phyloP scores from a whole-genome alignment of 306 rosid species.

The Trichosanthes truncata region DNA sequence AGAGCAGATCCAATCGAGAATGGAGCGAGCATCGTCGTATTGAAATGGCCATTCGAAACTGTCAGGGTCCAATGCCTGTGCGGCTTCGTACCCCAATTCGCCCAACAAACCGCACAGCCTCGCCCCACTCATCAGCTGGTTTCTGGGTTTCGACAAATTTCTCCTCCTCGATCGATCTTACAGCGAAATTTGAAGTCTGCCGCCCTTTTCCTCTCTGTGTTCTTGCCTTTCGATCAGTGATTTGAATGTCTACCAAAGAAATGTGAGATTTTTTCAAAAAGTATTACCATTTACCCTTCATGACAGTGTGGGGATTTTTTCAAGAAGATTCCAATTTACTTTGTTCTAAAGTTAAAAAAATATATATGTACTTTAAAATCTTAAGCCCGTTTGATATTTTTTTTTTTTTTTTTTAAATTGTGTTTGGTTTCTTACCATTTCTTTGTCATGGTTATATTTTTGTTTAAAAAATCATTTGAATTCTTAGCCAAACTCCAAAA shows the following conservation, averaged over 20 bases:
- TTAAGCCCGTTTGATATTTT: no score
- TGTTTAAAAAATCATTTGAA: no score
- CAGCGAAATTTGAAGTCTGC: neutral
- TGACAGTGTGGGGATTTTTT: no score
- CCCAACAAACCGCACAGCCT: constrained; percentile 48
- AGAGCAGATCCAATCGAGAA: constrained; percentile 90
- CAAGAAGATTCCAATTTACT: no score
- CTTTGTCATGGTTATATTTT: no score
- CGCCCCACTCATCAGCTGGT: constrained; percentile 47
- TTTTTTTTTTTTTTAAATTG: no score
- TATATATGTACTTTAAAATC: no score
- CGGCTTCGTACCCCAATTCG: constrained; percentile 62
- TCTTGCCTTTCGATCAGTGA: neutral
- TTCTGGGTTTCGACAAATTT: neutral
- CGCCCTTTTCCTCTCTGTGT: neutral
- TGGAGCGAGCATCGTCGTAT: constrained; percentile 79
- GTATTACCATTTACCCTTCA: no score
- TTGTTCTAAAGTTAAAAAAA: no score
- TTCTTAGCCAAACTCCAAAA: no score
- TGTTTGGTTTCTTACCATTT: no score
- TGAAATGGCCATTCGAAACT: constrained; percentile 97
- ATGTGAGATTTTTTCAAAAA: neutral
- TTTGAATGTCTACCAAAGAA: neutral
- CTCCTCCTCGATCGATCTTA: neutral
- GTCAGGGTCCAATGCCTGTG: constrained; percentile 64